Evolutionary conservation across 352 stramenopile species (phyloP), one percentile per base, ranked within the genome.

Genomic region (Aphanomyces euteiches): DNA sequence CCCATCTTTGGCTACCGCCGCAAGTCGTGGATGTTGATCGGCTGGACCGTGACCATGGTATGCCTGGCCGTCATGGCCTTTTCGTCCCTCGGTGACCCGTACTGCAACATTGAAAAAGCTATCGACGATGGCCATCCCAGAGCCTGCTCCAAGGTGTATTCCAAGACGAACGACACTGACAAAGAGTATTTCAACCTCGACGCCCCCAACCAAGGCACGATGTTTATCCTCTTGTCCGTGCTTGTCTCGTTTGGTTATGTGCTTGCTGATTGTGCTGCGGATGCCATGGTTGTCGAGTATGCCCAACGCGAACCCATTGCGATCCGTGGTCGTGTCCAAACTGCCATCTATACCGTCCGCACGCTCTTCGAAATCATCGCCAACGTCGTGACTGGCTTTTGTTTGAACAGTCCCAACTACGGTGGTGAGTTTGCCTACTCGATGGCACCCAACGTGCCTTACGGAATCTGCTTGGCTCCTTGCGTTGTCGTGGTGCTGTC

Each of bases 191-290:
- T 72, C 56, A 77, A 82, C 70, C 17, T 37, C 0, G 47, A 39
- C 8, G 77, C 77, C 0, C 72, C 69, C 0, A 48, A 28, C 41
- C 71, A 43, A 10, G 77, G 68, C 21, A 72, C 56, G 57, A 74
- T 79, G 41, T 79, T 80, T 40, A 76, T 87, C 45, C 73, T 83
- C 43, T 74, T 89, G 38, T 78, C 90, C 82, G 90, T 89, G 83
- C 72, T 90, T 36, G 78, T 81, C n/a, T 72, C 81, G 0, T 85
- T 90, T 56, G 82, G 84, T 8, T 92, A 85, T 70, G 66, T 92
- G 12, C 47, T 89, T 21, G 69, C 78, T 3, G 81, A 92, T 38
- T 81, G 88, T 7, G 73, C 82, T 2, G 76, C 81, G 2, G 84
- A 92, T 37, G 81, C 82, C 78, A 63, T 71, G 65, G 21, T 71